These are phyloP conservation scores for Phylloporus arenicola DNA, from an alignment of 768 basidiomycete genomes.

Conservation along the genomic window DNA sequence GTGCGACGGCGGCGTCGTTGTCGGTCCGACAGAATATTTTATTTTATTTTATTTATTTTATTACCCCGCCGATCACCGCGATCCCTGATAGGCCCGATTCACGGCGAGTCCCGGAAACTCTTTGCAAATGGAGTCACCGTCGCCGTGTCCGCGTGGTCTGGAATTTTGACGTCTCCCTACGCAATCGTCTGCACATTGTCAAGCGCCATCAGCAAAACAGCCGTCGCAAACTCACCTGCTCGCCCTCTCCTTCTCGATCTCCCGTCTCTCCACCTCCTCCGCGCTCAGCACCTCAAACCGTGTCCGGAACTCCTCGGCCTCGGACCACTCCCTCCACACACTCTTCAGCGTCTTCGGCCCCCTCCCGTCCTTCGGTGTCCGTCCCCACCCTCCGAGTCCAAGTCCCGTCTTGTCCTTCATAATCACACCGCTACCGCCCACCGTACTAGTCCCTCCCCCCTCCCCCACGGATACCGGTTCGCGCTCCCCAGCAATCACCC, in stretches of 20 bases:
- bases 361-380: slow-evolving; percentile 70
- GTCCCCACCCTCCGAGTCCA: slow-evolving; percentile 67
- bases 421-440: slow-evolving; percentile 41
- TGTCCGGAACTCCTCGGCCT: slow-evolving; percentile 86
- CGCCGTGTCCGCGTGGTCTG: slow-evolving; percentile 43
- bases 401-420: slow-evolving; percentile 81
- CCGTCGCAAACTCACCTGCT: slow-evolving; percentile 39
- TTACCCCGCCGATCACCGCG: slow-evolving; percentile 11
- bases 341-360: slow-evolving; percentile 81
- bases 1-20: neutral
- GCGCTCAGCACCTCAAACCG: slow-evolving; percentile 78
- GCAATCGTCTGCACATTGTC: slow-evolving; percentile 52
- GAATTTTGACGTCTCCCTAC: slow-evolving; percentile 64
- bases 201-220: too few relatives aligned
- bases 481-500: slow-evolving; percentile 65
- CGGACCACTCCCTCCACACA: slow-evolving; percentile 94
- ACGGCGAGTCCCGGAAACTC: slow-evolving; percentile 20
- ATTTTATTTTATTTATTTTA: slow-evolving; percentile 5
- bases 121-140: too few relatives aligned
- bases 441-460: slow-evolving; percentile 6
- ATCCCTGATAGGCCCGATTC: slow-evolving; percentile 22
- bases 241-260: slow-evolving; percentile 81
- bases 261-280: slow-evolving; percentile 89
- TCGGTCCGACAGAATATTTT: too few relatives aligned
- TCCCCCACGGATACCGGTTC: slow-evolving; percentile 21